A percentile compares a stretch with the other conserved stretches of the same genome.
Evolutionary conservation across 2,329 filamentous ascomycete species (phyloP).

Genomic region (Ilyonectria sp.): DNA sequence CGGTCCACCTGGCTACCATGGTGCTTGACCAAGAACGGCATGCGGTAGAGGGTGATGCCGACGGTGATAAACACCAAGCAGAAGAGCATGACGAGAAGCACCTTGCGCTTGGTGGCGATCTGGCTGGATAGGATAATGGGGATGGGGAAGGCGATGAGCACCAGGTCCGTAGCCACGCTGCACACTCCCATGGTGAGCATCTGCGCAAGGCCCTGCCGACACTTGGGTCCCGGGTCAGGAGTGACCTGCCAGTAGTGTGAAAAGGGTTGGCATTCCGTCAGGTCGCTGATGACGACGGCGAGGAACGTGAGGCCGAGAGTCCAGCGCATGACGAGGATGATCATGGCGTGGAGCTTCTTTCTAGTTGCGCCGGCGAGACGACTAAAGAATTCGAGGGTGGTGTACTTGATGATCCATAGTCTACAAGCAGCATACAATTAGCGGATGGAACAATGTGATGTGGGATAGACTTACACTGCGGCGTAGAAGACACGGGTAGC

Average conservation of each 20-base stretch:
- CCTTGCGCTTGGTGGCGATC: constrained; percentile 81
- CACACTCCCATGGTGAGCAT: constrained; percentile 87
- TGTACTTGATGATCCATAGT: constrained; percentile 91
- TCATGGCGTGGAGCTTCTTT: constrained; percentile 79
- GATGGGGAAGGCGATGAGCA: constrained; percentile 88
- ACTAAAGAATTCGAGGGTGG: constrained; percentile 90
- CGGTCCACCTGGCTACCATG: constrained; percentile 85
- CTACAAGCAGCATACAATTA: constrained; percentile 59
- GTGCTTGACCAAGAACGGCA: constrained; percentile 79
- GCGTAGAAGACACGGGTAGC: constrained; percentile 87
- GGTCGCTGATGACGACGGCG: constrained; percentile 82
- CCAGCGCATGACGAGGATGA: constrained; percentile 78
- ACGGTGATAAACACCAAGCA: constrained; percentile 83
- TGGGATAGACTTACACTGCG: constrained; percentile 75
- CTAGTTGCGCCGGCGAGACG: constrained; percentile 86
- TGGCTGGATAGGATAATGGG: constrained; percentile 86
- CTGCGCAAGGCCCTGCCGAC: constrained; percentile 86
- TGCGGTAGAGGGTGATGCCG: constrained; percentile 81
- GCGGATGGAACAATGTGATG: background rate
- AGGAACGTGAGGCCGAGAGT: constrained; percentile 82
- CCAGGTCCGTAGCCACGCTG: constrained; percentile 87
- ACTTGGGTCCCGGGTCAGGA: constrained; percentile 85
- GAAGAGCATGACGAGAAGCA: constrained; percentile 84
- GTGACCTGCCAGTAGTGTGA: constrained; percentile 81
- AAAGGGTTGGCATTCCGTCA: constrained; percentile 85